phyloP scores from a whole-genome alignment of 2,329 filamentous ascomycete species.

The Fusarium temperatum region DNA sequence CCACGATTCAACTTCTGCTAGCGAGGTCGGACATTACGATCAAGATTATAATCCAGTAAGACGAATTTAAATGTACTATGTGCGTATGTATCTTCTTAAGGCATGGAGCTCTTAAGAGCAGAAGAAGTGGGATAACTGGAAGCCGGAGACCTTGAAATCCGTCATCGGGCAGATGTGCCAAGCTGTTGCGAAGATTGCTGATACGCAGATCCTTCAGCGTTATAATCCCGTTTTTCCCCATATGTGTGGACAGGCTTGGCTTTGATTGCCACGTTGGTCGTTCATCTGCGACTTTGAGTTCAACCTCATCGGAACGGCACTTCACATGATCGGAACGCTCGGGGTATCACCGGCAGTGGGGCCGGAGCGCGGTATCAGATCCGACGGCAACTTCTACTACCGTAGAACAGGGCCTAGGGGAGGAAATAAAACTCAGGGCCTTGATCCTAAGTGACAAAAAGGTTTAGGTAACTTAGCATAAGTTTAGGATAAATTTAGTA shows the following conservation, averaged over 20 bases:
- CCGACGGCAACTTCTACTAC: neutral
- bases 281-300: neutral
- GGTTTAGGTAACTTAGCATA: too few species aligned
- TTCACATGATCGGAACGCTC: conserved; percentile 13
- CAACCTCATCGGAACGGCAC: neutral
- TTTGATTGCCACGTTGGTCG: neutral
- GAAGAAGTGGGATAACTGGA: neutral
- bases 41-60: neutral
- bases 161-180: neutral
- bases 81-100: neutral
- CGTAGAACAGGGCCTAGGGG: neutral
- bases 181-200: neutral
- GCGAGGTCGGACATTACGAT: neutral
- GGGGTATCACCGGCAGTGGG: neutral
- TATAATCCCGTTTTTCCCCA: too few species aligned
- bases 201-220: too few species aligned
- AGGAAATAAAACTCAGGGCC: too few species aligned
- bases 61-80: neutral
- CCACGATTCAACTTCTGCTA: neutral
- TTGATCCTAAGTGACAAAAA: too few species aligned
- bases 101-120: neutral
- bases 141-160: neutral
- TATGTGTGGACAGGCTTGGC: neutral
- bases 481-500: too few species aligned
- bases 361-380: neutral